phyloP scores from a whole-genome alignment of 352 stramenopile species.

The Phytophthora cajani region DNA sequence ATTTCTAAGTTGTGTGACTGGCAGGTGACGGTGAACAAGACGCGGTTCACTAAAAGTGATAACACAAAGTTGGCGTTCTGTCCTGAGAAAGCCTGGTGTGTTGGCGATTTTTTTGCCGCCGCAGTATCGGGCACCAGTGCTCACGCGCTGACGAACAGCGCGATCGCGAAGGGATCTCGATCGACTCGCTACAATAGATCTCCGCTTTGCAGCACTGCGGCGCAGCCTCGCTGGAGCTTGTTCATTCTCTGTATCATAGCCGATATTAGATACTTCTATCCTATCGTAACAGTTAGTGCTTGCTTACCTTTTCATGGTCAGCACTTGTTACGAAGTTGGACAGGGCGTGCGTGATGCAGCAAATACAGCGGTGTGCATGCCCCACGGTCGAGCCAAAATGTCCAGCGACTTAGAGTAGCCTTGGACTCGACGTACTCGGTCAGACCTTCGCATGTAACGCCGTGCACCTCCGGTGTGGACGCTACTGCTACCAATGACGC shows the following conservation, averaged over 20 bases:
- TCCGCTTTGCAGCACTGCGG: too few relatives aligned
- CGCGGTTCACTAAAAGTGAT: background rate
- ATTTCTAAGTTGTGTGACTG: constrained; percentile 2
- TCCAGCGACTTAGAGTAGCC: background rate
- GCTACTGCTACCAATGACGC: background rate
- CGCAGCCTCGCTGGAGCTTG: too few relatives aligned
- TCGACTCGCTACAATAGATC: too few relatives aligned
- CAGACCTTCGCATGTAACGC: background rate
- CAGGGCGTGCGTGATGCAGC: background rate
- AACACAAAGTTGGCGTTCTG: background rate
- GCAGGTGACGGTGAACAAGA: constrained; percentile 1
- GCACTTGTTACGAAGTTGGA: background rate
- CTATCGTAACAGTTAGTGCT: background rate
- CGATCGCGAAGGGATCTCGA: too few relatives aligned
- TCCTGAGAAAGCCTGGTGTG: constrained; percentile 4
- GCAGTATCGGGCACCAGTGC: too few relatives aligned
- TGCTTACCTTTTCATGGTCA: background rate
- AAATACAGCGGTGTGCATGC: background rate
- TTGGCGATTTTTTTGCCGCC: background rate
- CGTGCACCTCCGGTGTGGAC: background rate
- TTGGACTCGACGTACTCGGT: background rate
- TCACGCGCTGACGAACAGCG: too few relatives aligned
- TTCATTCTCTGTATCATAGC: background rate
- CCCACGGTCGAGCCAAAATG: background rate
- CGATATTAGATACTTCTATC: background rate